phyloP scores from a whole-genome alignment of 2,329 filamentous ascomycete species.

The Aspergillus alliaceus region DNA sequence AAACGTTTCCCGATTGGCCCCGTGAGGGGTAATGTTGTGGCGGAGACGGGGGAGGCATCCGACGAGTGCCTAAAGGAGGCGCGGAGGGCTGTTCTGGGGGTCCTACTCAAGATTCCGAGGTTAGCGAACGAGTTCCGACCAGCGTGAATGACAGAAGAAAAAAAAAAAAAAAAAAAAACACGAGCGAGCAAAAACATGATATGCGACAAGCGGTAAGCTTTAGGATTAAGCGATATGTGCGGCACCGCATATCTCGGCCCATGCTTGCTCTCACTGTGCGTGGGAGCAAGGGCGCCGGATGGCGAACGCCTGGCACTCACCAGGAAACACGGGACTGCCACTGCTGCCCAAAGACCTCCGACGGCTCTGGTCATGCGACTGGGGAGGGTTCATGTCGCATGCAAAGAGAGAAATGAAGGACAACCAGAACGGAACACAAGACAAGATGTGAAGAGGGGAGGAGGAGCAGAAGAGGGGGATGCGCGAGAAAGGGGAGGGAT shows the following conservation, averaged over 20 bases:
- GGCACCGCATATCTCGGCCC: background rate
- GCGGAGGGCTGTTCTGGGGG: conserved; percentile 34
- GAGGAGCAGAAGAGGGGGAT: conserved; percentile 4
- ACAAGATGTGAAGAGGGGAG: conserved; percentile 4
- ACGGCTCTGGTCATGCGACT: conserved; percentile 33
- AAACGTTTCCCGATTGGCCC: conserved; percentile 40
- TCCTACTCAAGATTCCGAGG: conserved; percentile 17
- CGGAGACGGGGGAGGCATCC: conserved; percentile 54
- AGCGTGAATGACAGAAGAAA: background rate
- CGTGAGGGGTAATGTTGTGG: conserved; percentile 49
- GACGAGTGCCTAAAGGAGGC: conserved; percentile 38
- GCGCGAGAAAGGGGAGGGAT: conserved; percentile 7
- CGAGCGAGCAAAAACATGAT: background rate
- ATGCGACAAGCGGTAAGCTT: too few species aligned
- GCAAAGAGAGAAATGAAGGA: conserved; percentile 9
- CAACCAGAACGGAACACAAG: background rate
- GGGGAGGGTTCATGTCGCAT: conserved; percentile 39
- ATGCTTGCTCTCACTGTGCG: background rate
- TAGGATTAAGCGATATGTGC: background rate
- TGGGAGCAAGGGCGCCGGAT: conserved; percentile 6
- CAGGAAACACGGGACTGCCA: conserved; percentile 37
- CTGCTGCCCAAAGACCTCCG: conserved; percentile 38
- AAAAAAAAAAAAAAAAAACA: background rate
- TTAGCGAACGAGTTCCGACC: conserved; percentile 10
- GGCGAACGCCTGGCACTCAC: conserved; percentile 32